Percentiles rank a stretch among this genome's conserved stretches.
These are phyloP conservation scores for Aureococcus anophagefferens DNA, from an alignment of 108 stramenopile species.

Conservation along the genomic window DNA sequence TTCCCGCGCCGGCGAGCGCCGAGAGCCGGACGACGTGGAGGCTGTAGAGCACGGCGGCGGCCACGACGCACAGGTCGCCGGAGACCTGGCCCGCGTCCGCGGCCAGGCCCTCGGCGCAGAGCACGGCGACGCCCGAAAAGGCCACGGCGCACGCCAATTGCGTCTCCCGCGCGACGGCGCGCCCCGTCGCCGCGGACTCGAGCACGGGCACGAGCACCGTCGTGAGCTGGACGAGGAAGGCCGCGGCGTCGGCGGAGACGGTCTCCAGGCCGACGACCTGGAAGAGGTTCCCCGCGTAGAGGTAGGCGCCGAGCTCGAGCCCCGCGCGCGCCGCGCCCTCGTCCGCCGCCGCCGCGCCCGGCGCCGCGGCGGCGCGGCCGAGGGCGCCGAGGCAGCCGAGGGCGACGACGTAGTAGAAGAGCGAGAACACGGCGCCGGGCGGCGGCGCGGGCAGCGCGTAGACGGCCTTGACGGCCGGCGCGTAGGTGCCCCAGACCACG, in stretches of 20 bases:
- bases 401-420: constrained; percentile 65
- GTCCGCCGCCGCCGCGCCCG: too few species aligned
- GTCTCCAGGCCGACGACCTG: constrained; percentile 68
- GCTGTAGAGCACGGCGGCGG: constrained; percentile 50
- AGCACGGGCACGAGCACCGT: not conserved
- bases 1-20: too few species aligned
- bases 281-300: constrained; percentile 63
- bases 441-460: constrained; percentile 59
- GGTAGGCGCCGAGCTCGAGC: constrained; percentile 61
- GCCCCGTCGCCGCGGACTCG: not conserved
- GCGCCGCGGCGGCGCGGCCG: not conserved
- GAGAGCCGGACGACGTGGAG: constrained; percentile 71
- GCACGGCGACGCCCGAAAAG: not conserved
- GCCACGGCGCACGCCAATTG: not conserved
- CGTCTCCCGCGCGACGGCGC: not conserved
- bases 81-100: constrained; percentile 15
- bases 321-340: not conserved
- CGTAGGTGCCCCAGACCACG: constrained; percentile 47
- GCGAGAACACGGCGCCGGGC: constrained; percentile 57
- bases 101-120: not conserved
- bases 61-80: constrained; percentile 59
- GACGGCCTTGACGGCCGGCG: constrained; percentile 64
- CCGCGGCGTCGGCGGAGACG: constrained; percentile 62
- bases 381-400: constrained; percentile 20
- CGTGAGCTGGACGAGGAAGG: constrained; percentile 66